Conservation (phyloP, 805 yeast genomes). For the Schwanniomyces vanrijiae region DNA sequence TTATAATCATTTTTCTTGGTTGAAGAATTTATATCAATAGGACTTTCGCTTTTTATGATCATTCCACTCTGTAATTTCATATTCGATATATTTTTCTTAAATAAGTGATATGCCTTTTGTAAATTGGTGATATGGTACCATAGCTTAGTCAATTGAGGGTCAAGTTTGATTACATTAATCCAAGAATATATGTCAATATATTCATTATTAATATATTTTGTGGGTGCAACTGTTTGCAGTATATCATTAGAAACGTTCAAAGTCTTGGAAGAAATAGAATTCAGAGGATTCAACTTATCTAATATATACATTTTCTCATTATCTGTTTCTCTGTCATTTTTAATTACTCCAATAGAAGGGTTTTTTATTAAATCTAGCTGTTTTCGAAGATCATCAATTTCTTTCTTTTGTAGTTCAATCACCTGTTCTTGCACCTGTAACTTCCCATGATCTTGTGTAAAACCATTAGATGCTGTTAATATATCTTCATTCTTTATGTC, state of each 20-base stretch:
- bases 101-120: constrained; percentile 40
- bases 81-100: constrained; percentile 24
- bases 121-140: constrained; percentile 42
- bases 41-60: not conserved
- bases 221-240: constrained; percentile 8
- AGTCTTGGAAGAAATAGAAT: constrained; percentile 7
- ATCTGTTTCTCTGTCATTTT: not conserved
- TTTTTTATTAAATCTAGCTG: constrained; percentile 22
- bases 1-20: constrained; percentile 10
- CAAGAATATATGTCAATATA: constrained; percentile 33
- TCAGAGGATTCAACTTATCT: constrained; percentile 19
- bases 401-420: constrained; percentile 24
- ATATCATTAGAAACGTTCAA: constrained; percentile 17
- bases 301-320: constrained; percentile 14
- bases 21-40: not conserved
- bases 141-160: constrained; percentile 38
- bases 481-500: not conserved
- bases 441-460: constrained; percentile 16
- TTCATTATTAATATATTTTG: constrained; percentile 2
- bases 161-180: constrained; percentile 38
- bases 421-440: constrained; percentile 16
- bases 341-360: not conserved
- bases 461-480: constrained; percentile 4
- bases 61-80: constrained; percentile 1
- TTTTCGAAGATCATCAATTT: constrained; percentile 32